Evolutionary conservation across 768 basidiomycete species (phyloP).

Genomic region (Chalciporus pseudorubinellus): DNA sequence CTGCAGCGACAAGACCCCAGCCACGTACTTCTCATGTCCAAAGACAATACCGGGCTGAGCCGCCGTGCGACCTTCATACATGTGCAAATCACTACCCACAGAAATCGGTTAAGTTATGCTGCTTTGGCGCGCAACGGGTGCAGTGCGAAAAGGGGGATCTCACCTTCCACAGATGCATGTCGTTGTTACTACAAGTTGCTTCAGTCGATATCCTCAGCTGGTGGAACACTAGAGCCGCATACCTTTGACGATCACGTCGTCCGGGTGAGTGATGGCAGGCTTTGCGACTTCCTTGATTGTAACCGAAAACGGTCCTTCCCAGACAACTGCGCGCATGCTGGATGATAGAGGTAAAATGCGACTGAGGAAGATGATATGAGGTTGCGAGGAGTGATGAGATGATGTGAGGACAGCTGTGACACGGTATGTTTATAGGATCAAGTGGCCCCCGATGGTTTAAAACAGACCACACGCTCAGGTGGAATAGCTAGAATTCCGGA

Average conservation of each 20-base stretch:
- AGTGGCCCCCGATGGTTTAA: not conserved
- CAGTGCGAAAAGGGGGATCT: not conserved
- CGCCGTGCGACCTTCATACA: constrained; percentile 4
- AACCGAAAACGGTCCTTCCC: constrained; percentile 1
- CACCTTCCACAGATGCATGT: constrained; percentile 4
- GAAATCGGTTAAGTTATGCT: not conserved
- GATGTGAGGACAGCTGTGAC: not conserved
- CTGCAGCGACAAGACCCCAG: not conserved
- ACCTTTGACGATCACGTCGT: constrained; percentile 7
- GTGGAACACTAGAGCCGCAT: not conserved
- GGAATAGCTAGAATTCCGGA: not conserved
- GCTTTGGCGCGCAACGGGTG: no score
- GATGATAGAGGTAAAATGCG: no score
- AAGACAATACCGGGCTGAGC: constrained; percentile 3
- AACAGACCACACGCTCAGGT: not conserved
- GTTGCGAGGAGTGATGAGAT: not conserved
- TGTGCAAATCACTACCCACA: not conserved
- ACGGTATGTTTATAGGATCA: not conserved
- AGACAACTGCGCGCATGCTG: constrained; percentile 3
- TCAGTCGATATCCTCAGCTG: not conserved
- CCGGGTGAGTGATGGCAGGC: constrained; percentile 4
- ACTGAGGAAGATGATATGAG: not conserved
- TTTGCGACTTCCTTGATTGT: constrained; percentile 3
- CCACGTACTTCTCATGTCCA: constrained; percentile 8
- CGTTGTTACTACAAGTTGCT: constrained; percentile 1